Evolutionary conservation across 148 eudicot species (phyloP).

Genomic region (Vaccinium myrtillus): DNA sequence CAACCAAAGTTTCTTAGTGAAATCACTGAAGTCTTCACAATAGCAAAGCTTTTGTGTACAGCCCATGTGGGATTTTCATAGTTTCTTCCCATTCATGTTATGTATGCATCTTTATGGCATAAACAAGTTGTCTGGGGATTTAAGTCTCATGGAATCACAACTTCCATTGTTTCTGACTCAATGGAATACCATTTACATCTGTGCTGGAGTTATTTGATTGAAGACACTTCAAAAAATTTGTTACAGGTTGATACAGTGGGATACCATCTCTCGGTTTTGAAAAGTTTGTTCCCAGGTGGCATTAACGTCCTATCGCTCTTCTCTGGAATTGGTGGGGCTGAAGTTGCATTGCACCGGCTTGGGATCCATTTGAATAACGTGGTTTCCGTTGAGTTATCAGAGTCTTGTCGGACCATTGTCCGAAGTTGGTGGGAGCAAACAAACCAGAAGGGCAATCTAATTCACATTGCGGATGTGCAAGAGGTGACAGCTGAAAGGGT

Average conservation of each 20-base stretch:
- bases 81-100: not conserved
- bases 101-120: not conserved
- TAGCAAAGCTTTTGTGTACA: not conserved
- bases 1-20: not conserved
- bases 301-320: constrained; percentile 47
- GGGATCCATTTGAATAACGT: constrained; percentile 41
- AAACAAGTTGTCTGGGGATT: not conserved
- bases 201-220: not conserved
- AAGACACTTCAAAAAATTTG: not conserved
- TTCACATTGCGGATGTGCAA: constrained; percentile 30
- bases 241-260: constrained; percentile 86
- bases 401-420: constrained; percentile 13
- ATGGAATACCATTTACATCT: not conserved
- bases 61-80: not conserved
- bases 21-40: not conserved
- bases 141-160: not conserved
- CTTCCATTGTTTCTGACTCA: not conserved
- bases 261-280: constrained; percentile 58
- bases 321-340: constrained; percentile 55
- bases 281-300: constrained; percentile 30
- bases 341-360: constrained; percentile 39
- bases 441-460: constrained; percentile 29
- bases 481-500: constrained; percentile 16
- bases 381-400: constrained; percentile 38
- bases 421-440: constrained; percentile 41